These are phyloP conservation scores for Fraxinus greggii DNA, from an alignment of 305 asterid genomes.

Conservation along the genomic window DNA sequence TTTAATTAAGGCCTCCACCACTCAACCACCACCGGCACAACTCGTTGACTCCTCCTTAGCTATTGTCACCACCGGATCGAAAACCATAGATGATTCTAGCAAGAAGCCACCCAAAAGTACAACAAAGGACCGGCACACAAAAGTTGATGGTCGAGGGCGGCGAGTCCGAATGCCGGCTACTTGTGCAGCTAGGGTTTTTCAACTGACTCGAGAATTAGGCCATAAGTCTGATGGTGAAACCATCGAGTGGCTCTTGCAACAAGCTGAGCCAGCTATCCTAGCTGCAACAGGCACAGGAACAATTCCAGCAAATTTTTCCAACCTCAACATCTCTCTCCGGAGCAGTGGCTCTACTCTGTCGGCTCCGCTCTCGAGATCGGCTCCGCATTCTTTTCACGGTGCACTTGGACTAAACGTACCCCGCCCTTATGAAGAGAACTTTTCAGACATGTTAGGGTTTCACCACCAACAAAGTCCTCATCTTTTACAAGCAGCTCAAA, in stretches of 20 bases:
- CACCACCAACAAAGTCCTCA: slow-evolving; percentile 36
- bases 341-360: slow-evolving; percentile 59
- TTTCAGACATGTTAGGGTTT: slow-evolving; percentile 62
- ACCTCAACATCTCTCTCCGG: slow-evolving; percentile 57
- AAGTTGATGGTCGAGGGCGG: slow-evolving; percentile 46
- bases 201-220: slow-evolving; percentile 45
- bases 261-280: slow-evolving; percentile 45
- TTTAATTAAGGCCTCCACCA: slow-evolving; percentile 2
- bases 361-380: slow-evolving; percentile 60
- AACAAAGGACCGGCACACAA: slow-evolving; percentile 36
- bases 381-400: slow-evolving; percentile 59
- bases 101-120: slow-evolving; percentile 33
- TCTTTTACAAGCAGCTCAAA: slow-evolving; percentile 41
- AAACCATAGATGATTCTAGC: slow-evolving; percentile 33
- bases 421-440: slow-evolving; percentile 51
- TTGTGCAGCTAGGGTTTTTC: slow-evolving; percentile 43
- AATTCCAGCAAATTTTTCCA: slow-evolving; percentile 44
- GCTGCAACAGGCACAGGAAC: slow-evolving; percentile 42
- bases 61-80: slow-evolving; percentile 39
- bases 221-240: slow-evolving; percentile 44
- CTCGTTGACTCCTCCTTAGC: slow-evolving; percentile 20
- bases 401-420: slow-evolving; percentile 48
- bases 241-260: slow-evolving; percentile 48
- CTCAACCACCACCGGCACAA: slow-evolving; percentile 24
- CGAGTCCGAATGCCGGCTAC: slow-evolving; percentile 39